A percentile compares a stretch with the other conserved stretches of the same genome.
These are phyloP conservation scores for Ophiocordyceps sinensis DNA, from an alignment of 2,329 filamentous ascomycete species.

Conservation along the genomic window DNA sequence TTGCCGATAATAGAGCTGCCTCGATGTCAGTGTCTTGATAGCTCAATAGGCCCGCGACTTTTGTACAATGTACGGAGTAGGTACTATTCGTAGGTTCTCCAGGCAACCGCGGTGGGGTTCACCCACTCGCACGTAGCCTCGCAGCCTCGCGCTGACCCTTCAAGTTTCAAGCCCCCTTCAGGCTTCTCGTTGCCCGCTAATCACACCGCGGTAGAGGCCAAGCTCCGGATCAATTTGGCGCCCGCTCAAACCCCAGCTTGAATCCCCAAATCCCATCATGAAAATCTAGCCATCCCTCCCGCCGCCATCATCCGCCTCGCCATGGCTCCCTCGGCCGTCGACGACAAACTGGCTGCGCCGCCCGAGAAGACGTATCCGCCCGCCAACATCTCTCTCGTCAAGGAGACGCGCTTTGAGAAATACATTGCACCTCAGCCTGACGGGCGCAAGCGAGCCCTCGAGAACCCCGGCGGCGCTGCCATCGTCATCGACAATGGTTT, in stretches of 20 bases:
- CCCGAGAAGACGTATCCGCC: conserved; percentile 32
- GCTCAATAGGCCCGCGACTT: no score
- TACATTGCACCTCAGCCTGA: conserved; percentile 41
- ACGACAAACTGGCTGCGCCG: conserved; percentile 23
- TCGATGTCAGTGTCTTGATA: no score
- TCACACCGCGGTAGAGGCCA: background rate
- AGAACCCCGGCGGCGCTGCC: conserved; percentile 45
- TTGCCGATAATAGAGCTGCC: no score
- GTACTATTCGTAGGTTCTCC: no score
- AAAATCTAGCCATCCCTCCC: background rate
- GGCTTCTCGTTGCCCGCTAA: background rate
- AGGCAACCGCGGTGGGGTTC: background rate
- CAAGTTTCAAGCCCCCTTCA: conserved; percentile 2
- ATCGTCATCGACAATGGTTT: conserved; percentile 97
- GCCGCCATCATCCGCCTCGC: background rate
- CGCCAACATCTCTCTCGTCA: conserved; percentile 43
- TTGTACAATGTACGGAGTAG: no score
- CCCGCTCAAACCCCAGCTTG: background rate
- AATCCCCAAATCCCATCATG: background rate
- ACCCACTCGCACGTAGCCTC: conserved; percentile 12
- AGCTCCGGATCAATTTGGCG: conserved; percentile 13
- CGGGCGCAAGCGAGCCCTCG: conserved; percentile 55
- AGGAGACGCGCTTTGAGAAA: conserved; percentile 46
- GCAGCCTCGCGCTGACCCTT: conserved; percentile 17
- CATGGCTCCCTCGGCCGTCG: conserved; percentile 41